These are phyloP conservation scores for Grosmannia huntii DNA, from an alignment of 2,329 filamentous ascomycete genomes.

Conservation along the genomic window DNA sequence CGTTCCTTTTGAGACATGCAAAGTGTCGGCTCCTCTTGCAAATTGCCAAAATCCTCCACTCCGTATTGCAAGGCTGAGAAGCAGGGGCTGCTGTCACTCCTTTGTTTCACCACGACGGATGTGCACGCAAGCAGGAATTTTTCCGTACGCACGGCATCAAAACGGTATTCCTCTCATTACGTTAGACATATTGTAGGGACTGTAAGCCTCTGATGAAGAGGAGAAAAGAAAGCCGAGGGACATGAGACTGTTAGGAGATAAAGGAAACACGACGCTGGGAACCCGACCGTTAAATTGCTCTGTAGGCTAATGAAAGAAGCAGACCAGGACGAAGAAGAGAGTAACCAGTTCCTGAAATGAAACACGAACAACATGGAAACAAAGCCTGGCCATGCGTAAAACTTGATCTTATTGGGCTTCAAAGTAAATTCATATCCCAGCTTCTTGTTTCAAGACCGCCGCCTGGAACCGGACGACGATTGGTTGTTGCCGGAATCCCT, in stretches of 20 bases:
- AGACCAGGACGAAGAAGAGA: neutral
- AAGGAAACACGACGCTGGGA: neutral
- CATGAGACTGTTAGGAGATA: neutral
- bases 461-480: neutral
- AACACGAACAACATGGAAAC: neutral
- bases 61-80: too few species aligned
- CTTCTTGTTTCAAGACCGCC: neutral
- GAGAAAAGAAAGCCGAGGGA: neutral
- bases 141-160: too few species aligned
- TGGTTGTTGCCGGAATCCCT: neutral
- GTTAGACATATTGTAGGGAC: neutral
- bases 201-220: neutral
- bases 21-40: too few species aligned
- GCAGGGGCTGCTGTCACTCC: too few species aligned
- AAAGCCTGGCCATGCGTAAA: neutral
- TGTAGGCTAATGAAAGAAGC: neutral
- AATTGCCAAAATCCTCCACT: too few species aligned
- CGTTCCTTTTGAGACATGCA: too few species aligned
- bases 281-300: neutral
- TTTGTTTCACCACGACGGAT: too few species aligned
- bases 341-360: too few species aligned
- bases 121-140: too few species aligned
- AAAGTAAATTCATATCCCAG: too few species aligned
- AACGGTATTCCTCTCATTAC: too few species aligned
- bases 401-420: too few species aligned